Evolutionary conservation across 2,329 filamentous ascomycete genomes (phyloP), one percentile per base, ranked within the genome.

Genomic region (Cladophialophora psammophila): DNA sequence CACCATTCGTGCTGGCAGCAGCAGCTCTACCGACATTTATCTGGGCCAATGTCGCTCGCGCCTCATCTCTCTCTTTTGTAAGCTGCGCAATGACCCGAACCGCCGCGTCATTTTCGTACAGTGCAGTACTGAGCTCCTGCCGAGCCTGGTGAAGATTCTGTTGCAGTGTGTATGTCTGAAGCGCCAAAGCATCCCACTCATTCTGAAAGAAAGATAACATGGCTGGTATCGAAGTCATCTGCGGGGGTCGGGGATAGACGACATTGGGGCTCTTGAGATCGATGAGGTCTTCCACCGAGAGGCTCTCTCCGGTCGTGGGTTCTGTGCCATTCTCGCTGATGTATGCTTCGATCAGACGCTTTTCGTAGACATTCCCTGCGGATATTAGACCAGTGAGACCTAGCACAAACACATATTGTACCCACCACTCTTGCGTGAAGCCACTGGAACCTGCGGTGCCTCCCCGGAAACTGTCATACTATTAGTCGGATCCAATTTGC

Each of bases 61-160:
- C 94, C 79, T 98, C 94, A 75, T 99, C 94, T 70, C 95, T 85
- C 83, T 99, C 95, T 77, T 88, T 90, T n/a, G 91, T 91, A 77
- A 99, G 78, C 56, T 94, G 88, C 71, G 93, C 93, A 80, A 99
- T 97, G 57, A 99, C 95, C 70, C 95, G 87, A 58, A 96, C 90
- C n/a, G 95, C 95, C 1, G 95, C 94, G 84, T 99, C 95, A 74
- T 98, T 92, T 81, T 98, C 94, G 80, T 99, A 99, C 31, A 99
- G 85, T 0, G 95, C 92, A 1, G 93, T 95, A 64, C 93, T 93
- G 64, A 99, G 87, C 82, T 99, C 95, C 81, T 97, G 94, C 72
- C 94, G 86, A 50, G 94, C 96, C 77, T 96, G 92, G 60, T 90
- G 86, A 69, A 99, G 84, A 77, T 97, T 93, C 79, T 97, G 92